phyloP scores from a whole-genome alignment of 495 filamentous ascomycete genomes.

The Lentithecium fluviatile region DNA sequence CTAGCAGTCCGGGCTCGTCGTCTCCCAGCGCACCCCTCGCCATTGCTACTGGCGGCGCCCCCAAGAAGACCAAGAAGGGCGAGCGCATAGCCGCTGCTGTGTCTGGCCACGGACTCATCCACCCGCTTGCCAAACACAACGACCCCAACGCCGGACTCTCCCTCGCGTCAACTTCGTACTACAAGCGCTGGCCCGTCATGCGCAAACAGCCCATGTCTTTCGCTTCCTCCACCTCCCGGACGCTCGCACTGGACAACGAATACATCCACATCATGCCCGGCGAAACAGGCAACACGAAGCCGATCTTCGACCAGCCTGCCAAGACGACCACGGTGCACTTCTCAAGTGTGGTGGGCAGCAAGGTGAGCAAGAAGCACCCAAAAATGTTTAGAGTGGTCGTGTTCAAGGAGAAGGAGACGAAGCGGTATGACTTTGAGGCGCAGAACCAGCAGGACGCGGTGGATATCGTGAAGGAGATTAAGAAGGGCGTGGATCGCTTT shows the following conservation, averaged over 20 bases:
- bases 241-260: conserved; percentile 89
- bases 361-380: conserved; percentile 85
- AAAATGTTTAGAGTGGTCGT: conserved; percentile 87
- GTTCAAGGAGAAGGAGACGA: conserved; percentile 78
- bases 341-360: conserved; percentile 87
- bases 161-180: conserved; percentile 60
- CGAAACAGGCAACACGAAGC: conserved; percentile 45
- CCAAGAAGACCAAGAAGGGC: conserved; percentile 58
- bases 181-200: conserved; percentile 85
- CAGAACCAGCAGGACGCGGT: conserved; percentile 72
- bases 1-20: conserved; percentile 72
- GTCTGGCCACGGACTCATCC: conserved; percentile 44
- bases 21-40: conserved; percentile 76
- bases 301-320: conserved; percentile 46
- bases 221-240: conserved; percentile 75
- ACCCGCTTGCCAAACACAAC: conserved; percentile 72
- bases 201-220: conserved; percentile 95
- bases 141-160: conserved; percentile 48
- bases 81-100: conserved; percentile 16
- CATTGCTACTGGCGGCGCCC: conserved; percentile 61
- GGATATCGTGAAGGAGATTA: conserved; percentile 87
- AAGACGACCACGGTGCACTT: conserved; percentile 93
- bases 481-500: conserved; percentile 52
- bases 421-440: conserved; percentile 96
- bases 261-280: conserved; percentile 93